Percentiles rank a stretch among this genome's conserved stretches.
Evolutionary conservation across 2,329 filamentous ascomycete genomes (phyloP).

Genomic region (Fusarium sp.): DNA sequence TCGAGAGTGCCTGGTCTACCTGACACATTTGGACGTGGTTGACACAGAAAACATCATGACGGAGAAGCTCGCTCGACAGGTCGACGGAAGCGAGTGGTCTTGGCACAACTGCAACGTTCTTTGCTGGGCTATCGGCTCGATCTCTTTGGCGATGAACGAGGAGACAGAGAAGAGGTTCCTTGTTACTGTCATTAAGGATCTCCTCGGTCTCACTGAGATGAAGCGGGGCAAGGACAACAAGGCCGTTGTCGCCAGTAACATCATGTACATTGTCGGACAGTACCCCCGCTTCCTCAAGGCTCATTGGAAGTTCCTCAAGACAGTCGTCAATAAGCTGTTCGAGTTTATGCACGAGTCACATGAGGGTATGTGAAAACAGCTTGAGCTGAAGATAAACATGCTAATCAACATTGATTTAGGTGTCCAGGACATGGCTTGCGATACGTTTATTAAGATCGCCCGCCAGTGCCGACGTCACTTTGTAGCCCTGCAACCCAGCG

Average conservation of each 20-base stretch:
- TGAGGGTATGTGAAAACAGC: slow-evolving; percentile 70
- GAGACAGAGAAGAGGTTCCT: slow-evolving; percentile 99
- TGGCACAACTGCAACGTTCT: slow-evolving; percentile 99
- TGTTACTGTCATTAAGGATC: slow-evolving; percentile 98
- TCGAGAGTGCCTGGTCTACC: slow-evolving; percentile 93
- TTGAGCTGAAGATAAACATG: neutral
- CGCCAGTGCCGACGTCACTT: slow-evolving; percentile 98
- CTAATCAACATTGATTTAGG: slow-evolving; percentile 58
- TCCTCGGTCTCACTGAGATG: slow-evolving; percentile 97
- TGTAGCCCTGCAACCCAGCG: slow-evolving; percentile 92
- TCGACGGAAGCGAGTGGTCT: slow-evolving; percentile 96
- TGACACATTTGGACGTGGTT: slow-evolving; percentile 96
- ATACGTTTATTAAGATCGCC: slow-evolving; percentile 99
- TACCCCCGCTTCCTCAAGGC: slow-evolving; percentile 98
- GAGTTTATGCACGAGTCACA: slow-evolving; percentile 99
- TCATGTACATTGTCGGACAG: slow-evolving; percentile 99
- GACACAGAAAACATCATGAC: slow-evolving; percentile 99
- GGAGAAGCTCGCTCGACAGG: slow-evolving; percentile 94
- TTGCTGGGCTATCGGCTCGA: slow-evolving; percentile 99
- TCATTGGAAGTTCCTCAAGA: slow-evolving; percentile 99
- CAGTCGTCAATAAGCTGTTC: slow-evolving; percentile 98
- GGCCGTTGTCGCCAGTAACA: slow-evolving; percentile 97
- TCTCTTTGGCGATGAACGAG: slow-evolving; percentile 98
- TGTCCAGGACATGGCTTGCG: slow-evolving; percentile 99
- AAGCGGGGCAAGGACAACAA: slow-evolving; percentile 99